Evolutionary conservation across 192 early-diverging fungal species (phyloP).

Genomic region (Podila epigama): DNA sequence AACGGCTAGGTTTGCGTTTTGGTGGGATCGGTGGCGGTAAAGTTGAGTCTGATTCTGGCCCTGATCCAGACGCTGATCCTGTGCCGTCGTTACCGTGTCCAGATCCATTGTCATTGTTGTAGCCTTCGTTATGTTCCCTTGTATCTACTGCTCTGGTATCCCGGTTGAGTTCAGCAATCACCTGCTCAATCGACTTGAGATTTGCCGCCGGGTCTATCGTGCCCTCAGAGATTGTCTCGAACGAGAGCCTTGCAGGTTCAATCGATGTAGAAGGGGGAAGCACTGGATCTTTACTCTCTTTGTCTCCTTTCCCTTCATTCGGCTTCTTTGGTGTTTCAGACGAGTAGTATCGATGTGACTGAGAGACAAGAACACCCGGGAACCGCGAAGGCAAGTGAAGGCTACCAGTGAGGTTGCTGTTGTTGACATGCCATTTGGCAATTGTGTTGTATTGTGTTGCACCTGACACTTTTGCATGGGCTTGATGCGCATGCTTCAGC

Average conservation of each 20-base stretch:
- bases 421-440: not conserved
- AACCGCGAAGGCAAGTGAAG: no score
- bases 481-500: not conserved
- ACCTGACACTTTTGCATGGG: not conserved
- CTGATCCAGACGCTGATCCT: not conserved
- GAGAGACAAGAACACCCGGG: no score
- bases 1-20: constrained; percentile 16
- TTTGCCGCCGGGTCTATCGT: constrained; percentile 4
- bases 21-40: not conserved
- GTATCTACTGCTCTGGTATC: not conserved
- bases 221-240: not conserved
- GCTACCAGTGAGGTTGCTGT: no score
- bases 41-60: constrained; percentile 2
- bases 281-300: not conserved
- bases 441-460: no score
- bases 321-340: no score
- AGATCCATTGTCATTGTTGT: not conserved
- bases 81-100: not conserved
- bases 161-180: constrained; percentile 23
- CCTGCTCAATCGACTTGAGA: constrained; percentile 30
- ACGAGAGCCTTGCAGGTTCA: not conserved
- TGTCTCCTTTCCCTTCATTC: no score
- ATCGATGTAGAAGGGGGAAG: constrained; percentile 6
- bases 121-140: not conserved
- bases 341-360: no score